Percentiles rank a stretch among this genome's conserved stretches.
Conservation (phyloP, 805 yeast genomes). For the Yarrowia porcina region DNA sequence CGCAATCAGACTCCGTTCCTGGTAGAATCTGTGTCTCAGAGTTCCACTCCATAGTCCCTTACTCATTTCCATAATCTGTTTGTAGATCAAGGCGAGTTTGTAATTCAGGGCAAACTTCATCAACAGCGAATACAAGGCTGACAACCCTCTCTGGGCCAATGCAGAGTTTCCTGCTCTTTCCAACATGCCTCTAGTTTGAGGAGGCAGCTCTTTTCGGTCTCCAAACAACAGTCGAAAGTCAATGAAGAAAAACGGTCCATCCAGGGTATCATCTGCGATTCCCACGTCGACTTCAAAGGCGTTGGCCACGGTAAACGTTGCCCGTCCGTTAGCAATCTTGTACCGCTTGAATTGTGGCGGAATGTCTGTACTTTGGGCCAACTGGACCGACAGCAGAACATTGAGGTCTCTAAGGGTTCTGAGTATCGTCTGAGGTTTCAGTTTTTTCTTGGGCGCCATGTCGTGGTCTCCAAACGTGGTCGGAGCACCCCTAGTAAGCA, state of each 20-base stretch:
- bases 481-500: slow-evolving; percentile 73
- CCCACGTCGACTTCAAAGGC: slow-evolving; percentile 78
- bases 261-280: slow-evolving; percentile 56
- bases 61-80: slow-evolving; percentile 53
- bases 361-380: slow-evolving; percentile 58
- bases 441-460: slow-evolving; percentile 48
- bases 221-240: slow-evolving; percentile 65
- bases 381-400: slow-evolving; percentile 65
- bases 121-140: slow-evolving; percentile 54
- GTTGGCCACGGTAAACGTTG: slow-evolving; percentile 57
- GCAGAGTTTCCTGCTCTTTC: slow-evolving; percentile 56
- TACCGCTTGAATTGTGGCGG: slow-evolving; percentile 66
- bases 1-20: slow-evolving; percentile 52
- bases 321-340: slow-evolving; percentile 70
- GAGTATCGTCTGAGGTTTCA: slow-evolving; percentile 56
- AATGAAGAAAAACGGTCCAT: slow-evolving; percentile 71
- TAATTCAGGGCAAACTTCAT: slow-evolving; percentile 60
- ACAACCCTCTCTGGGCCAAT: slow-evolving; percentile 47
- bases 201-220: slow-evolving; percentile 32
- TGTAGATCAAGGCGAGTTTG: slow-evolving; percentile 58
- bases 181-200: slow-evolving; percentile 42
- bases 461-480: slow-evolving; percentile 48
- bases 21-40: slow-evolving; percentile 54
- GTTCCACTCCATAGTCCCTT: slow-evolving; percentile 56
- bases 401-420: slow-evolving; percentile 66